Conservation (phyloP, 768 basidiomycete genomes). For the Coprinopsis marcescibilis region DNA sequence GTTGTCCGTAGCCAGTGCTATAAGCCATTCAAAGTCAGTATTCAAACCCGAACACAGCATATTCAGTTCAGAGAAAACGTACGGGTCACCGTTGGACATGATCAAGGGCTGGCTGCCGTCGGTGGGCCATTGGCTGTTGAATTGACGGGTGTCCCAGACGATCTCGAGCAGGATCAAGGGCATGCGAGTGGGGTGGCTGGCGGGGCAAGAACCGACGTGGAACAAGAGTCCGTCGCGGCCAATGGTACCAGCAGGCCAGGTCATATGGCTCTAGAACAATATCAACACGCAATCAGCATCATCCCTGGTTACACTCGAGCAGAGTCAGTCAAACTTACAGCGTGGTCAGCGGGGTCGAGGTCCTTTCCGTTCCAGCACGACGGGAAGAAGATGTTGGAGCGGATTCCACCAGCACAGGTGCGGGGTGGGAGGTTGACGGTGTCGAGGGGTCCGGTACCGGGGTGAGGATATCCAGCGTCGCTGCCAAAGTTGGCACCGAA, state of each 20-base stretch:
- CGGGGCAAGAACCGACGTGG: background rate
- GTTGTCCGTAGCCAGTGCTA: background rate
- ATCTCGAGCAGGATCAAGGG: no score
- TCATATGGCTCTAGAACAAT: background rate
- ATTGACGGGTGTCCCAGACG: background rate
- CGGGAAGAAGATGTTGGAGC: no score
- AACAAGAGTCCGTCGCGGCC: background rate
- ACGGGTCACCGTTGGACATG: background rate
- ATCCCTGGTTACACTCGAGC: background rate
- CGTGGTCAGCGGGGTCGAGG: background rate
- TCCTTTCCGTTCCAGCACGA: background rate
- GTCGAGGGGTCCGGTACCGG: no score
- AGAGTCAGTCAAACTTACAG: background rate
- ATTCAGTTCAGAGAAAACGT: no score
- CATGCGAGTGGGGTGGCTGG: background rate
- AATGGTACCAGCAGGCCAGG: background rate
- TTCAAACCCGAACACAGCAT: background rate
- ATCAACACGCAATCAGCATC: no score
- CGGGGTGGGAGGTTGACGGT: no score
- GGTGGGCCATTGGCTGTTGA: background rate
- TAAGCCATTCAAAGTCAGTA: background rate
- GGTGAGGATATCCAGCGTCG: no score
- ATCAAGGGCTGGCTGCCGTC: background rate
- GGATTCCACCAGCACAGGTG: no score
- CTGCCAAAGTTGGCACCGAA: no score